A percentile compares a stretch with the other conserved stretches of the same genome.
These are phyloP conservation scores for Fonsecaea pedrosoi DNA, from an alignment of 2,329 filamentous ascomycete genomes.

Conservation along the genomic window DNA sequence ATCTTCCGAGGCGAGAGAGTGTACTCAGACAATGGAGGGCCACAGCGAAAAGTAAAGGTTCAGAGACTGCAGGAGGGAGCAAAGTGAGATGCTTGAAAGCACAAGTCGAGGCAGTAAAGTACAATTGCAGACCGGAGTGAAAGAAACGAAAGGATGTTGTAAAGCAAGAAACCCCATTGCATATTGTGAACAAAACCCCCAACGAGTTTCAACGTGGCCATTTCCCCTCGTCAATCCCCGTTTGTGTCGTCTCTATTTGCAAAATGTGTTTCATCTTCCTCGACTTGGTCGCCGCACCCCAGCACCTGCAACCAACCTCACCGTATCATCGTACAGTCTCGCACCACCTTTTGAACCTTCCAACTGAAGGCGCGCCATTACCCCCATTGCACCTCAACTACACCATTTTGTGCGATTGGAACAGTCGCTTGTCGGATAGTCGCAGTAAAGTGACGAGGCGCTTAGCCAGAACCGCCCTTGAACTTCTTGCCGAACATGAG, in stretches of 20 bases:
- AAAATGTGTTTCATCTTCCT: constrained; percentile 23
- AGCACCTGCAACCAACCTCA: constrained; percentile 4
- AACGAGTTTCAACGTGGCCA: constrained; percentile 20
- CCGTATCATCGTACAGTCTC: constrained; percentile 21
- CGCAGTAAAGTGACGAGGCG: constrained; percentile 27
- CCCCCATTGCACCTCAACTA: background rate
- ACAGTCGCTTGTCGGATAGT: constrained; percentile 19
- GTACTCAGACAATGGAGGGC: too few species aligned
- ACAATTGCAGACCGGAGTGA: constrained; percentile 49
- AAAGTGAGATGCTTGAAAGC: constrained; percentile 44
- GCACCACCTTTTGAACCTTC: constrained; percentile 21
- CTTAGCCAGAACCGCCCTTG: constrained; percentile 64
- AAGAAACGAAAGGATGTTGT: constrained; percentile 18
- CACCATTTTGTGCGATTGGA: constrained; percentile 10
- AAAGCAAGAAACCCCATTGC: constrained; percentile 30
- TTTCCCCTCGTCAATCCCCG: constrained; percentile 19
- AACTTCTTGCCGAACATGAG: constrained; percentile 99
- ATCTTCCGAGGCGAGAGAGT: too few species aligned
- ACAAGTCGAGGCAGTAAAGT: constrained; percentile 51
- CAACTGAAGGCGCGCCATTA: constrained; percentile 27
- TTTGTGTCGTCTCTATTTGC: constrained; percentile 35
- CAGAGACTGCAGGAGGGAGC: background rate
- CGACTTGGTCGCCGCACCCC: constrained; percentile 7
- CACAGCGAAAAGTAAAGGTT: background rate
- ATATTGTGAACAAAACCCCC: constrained; percentile 23